Evolutionary conservation across 208 protist genomes (phyloP).

Genomic region (Acanthamoeba triangularis): DNA sequence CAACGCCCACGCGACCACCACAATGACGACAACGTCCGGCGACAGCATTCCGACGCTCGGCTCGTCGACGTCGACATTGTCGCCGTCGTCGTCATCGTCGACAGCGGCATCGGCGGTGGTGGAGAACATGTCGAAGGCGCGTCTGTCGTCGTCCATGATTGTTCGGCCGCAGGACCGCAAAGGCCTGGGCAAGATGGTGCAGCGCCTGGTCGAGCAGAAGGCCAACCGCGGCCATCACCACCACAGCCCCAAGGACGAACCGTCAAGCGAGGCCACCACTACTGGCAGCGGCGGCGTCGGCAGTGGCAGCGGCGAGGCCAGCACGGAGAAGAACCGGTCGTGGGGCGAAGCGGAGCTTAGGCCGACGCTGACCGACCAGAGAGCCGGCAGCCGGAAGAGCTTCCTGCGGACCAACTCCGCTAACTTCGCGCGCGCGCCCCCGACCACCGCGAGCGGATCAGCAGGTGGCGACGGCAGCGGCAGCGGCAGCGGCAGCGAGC

Average conservation of each 20-base stretch:
- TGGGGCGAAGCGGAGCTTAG: too few relatives aligned
- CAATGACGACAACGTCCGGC: neutral
- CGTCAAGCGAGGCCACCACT: neutral
- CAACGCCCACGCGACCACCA: neutral
- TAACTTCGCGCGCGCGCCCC: too few relatives aligned
- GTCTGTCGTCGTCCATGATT: neutral
- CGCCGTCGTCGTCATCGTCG: neutral
- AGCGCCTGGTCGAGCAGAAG: neutral
- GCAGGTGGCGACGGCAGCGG: too few relatives aligned
- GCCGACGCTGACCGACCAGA: too few relatives aligned
- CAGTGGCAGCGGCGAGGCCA: too few relatives aligned
- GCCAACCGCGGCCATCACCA: neutral
- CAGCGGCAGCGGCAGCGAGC: too few relatives aligned
- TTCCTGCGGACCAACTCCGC: too few relatives aligned
- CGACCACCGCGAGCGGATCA: too few relatives aligned
- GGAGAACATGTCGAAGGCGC: neutral
- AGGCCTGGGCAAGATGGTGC: neutral
- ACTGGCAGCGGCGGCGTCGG: too few relatives aligned
- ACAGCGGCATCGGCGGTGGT: neutral
- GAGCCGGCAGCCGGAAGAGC: too few relatives aligned
- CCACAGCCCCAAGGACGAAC: neutral
- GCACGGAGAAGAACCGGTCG: too few relatives aligned
- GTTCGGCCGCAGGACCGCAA: conserved; percentile 3
- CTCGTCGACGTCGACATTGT: neutral
- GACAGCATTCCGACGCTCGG: neutral